These are phyloP conservation scores for Globisporangium solare DNA, from an alignment of 352 stramenopile species.

Conservation along the genomic window DNA sequence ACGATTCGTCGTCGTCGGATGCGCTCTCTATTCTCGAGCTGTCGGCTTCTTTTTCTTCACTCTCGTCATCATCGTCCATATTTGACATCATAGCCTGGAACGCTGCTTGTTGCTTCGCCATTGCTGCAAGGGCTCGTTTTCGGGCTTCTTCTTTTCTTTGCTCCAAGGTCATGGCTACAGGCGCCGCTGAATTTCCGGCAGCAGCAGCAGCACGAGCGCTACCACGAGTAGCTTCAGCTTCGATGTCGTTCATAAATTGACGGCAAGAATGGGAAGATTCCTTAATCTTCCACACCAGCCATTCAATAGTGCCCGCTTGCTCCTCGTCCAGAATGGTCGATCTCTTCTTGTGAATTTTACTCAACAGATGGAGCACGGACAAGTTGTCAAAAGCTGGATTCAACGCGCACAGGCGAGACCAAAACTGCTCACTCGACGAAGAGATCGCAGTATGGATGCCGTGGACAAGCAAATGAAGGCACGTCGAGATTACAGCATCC, in stretches of 20 bases:
- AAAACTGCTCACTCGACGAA: slow-evolving; percentile 36
- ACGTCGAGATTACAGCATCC: slow-evolving; percentile 81
- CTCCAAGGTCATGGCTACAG: slow-evolving; percentile 46
- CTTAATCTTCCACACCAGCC: slow-evolving; percentile 64
- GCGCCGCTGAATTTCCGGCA: slow-evolving; percentile 1
- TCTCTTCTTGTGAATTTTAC: slow-evolving; percentile 37
- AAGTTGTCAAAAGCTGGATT: slow-evolving; percentile 27
- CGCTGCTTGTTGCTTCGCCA: slow-evolving; percentile 77
- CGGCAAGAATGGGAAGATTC: slow-evolving; percentile 38
- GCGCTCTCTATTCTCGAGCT: slow-evolving; percentile 7
- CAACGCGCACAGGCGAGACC: slow-evolving; percentile 35
- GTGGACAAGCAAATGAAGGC: slow-evolving; percentile 75
- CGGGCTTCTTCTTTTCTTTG: slow-evolving; percentile 75
- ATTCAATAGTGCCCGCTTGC: slow-evolving; percentile 67
- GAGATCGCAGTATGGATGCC: slow-evolving; percentile 55
- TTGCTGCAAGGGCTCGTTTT: slow-evolving; percentile 69
- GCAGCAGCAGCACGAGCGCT: slow-evolving; percentile 15
- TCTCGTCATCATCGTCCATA: slow-evolving; percentile 31
- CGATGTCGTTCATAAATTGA: slow-evolving; percentile 29
- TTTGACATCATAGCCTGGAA: slow-evolving; percentile 82
- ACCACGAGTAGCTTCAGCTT: slow-evolving; percentile 23
- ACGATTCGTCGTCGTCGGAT: slow-evolving; percentile 11
- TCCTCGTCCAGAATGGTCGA: slow-evolving; percentile 60
- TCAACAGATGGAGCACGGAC: slow-evolving; percentile 56
- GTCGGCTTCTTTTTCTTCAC: slow-evolving; percentile 25